Base-by-base conservation (phyloP, 2,329 filamentous ascomycete genomes). In the Knoxdaviesia proteae region DNA sequence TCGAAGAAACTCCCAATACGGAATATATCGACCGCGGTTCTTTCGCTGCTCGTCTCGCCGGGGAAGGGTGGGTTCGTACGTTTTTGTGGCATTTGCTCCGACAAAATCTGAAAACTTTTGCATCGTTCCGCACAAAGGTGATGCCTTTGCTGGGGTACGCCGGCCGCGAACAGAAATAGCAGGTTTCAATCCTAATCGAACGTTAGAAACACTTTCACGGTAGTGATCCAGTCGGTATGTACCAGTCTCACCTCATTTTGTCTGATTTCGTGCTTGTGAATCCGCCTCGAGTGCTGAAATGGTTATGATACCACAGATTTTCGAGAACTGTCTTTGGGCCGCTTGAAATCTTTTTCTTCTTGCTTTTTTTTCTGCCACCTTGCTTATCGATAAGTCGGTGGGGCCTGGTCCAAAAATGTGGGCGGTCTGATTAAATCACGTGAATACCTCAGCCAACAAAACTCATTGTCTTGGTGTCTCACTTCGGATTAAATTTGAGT, bases 51-150 rank as follows among this genome's bases (percentile, higher is more conserved):
- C 32, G 34, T 40, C 5, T 47, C 20, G 20, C 20, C 3, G 20
- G 20, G 20, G 20, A 20, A 20, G 20, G 20, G 20, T 20, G 20
- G 45, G 42, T 38, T 55, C 59, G 48, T 53, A 66, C 64, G 61
- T 77, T 79, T 54, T 66, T 65, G 58, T 71, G 70, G 58, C 71
- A 74, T 59, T 74, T 70, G 52, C 61, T 67, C 44, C 67, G 61
- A 56, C 71, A 77, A 60, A 77, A 77, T 44, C 71, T 60, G 52
- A 76, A 76, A 38, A 39, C 49, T 53, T 43, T 53, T 55, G 59
- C 61, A 55, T 69, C 65, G 50, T 68, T 68, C 43, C 65, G 59
- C 46, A 65, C 61, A 52, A 68, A 68, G 29, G 58, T 60, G 39
- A 73, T 72, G 47, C 69, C 68, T 57, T 73, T 74, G 58, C 63